phyloP scores from a whole-genome alignment of 2,329 filamentous ascomycete genomes.

The Drechmeria coniospora region DNA sequence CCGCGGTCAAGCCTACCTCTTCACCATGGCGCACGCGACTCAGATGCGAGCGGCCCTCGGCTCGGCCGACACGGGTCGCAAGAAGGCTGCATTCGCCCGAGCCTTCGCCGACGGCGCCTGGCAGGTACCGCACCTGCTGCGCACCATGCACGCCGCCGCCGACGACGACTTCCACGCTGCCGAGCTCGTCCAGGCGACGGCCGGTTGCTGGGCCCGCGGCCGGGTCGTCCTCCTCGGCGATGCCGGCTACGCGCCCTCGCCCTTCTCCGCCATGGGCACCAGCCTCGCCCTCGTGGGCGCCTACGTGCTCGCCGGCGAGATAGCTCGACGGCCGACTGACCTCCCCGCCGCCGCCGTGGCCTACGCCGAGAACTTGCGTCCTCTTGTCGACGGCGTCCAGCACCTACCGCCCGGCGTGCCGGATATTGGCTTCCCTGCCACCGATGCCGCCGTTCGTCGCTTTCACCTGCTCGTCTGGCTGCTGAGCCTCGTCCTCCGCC shows the following conservation, averaged over 20 bases:
- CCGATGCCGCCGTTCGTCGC: constrained; percentile 12
- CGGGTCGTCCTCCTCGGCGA: constrained; percentile 32
- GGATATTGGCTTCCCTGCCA: constrained; percentile 11
- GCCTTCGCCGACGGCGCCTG: constrained; percentile 30
- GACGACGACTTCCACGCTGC: constrained; percentile 31
- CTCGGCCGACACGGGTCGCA: constrained; percentile 7
- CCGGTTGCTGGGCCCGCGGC: constrained; percentile 17
- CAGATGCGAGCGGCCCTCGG: constrained; percentile 10
- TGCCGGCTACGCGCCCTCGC: constrained; percentile 29
- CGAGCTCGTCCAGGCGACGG: constrained; percentile 25
- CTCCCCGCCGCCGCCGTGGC: constrained; percentile 14
- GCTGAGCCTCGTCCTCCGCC: background rate
- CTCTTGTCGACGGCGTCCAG: constrained; percentile 23
- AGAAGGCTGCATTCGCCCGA: constrained; percentile 24
- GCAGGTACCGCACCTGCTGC: constrained; percentile 21
- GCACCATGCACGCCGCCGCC: constrained; percentile 17
- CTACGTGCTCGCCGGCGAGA: constrained; percentile 33
- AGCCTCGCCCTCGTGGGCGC: constrained; percentile 28
- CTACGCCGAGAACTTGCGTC: constrained; percentile 26
- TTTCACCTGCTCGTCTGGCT: constrained; percentile 5
- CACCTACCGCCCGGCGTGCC: constrained; percentile 14
- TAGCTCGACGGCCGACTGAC: constrained; percentile 12
- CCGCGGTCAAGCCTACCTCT: constrained; percentile 8
- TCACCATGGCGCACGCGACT: constrained; percentile 15
- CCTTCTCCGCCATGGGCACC: constrained; percentile 32